Percentiles rank a stretch among this genome's conserved stretches.
These are phyloP conservation scores for Astragalus glycyphyllos DNA, from an alignment of 306 rosid genomes.

Conservation along the genomic window DNA sequence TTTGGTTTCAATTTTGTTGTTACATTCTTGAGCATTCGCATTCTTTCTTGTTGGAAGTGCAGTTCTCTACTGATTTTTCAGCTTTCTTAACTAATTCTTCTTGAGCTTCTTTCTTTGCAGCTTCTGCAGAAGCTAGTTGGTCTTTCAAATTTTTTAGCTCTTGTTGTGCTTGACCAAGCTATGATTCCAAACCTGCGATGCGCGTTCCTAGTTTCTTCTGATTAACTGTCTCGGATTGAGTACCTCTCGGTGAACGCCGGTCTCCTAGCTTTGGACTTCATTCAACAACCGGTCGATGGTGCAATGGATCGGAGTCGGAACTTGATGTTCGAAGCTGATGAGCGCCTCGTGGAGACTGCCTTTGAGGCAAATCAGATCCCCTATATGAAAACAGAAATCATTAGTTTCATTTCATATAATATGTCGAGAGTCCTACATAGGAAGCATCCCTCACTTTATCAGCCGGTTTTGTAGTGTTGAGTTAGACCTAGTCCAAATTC, in stretches of 20 bases:
- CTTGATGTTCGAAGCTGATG: conserved; percentile 69
- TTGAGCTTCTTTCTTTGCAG: conserved; percentile 83
- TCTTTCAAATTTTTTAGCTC: conserved; percentile 69
- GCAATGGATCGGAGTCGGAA: conserved; percentile 77
- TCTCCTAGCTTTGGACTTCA: conserved; percentile 83
- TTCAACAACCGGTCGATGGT: conserved; percentile 70
- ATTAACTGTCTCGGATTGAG: conserved; percentile 63
- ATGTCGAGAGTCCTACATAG: too few relatives aligned
- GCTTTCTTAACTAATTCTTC: conserved; percentile 69
- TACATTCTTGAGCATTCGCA: conserved; percentile 44
- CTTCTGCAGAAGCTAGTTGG: conserved; percentile 83
- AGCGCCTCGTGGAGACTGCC: conserved; percentile 79
- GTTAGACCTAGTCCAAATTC: too few relatives aligned
- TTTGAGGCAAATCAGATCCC: conserved; percentile 81
- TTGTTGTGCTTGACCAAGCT: conserved; percentile 85
- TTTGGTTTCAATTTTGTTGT: conserved; percentile 37
- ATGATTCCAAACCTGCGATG: conserved; percentile 83
- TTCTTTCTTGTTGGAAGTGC: conserved; percentile 29
- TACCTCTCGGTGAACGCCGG: conserved; percentile 76
- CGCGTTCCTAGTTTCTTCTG: conserved; percentile 93
- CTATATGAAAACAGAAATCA: conserved; percentile 41
- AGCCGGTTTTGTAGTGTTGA: too few relatives aligned
- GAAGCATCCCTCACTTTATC: too few relatives aligned
- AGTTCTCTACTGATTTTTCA: conserved; percentile 49
- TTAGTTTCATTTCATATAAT: neutral